A percentile compares a stretch with the other conserved stretches of the same genome.
phyloP scores from a whole-genome alignment of 306 rosid species.

The Quercus robur region DNA sequence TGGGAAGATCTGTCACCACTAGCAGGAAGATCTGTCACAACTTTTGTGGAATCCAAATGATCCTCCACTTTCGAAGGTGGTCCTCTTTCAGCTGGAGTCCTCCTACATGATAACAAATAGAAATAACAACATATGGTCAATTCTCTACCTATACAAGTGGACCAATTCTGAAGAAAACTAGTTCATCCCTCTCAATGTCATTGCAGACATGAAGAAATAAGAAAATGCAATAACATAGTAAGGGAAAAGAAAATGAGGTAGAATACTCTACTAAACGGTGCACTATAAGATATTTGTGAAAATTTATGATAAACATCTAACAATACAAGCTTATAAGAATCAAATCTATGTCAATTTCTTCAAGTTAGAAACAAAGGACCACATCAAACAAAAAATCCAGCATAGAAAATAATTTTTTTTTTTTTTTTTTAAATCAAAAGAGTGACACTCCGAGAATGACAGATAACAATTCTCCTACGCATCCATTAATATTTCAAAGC shows the following conservation, averaged over 20 bases:
- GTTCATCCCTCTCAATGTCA: background rate
- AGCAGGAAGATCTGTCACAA: no score
- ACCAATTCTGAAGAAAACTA: background rate
- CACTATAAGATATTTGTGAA: background rate
- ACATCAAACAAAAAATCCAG: background rate
- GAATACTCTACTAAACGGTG: background rate
- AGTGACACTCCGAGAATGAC: background rate
- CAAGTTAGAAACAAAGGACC: background rate
- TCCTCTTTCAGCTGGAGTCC: constrained; percentile 47
- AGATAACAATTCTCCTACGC: background rate
- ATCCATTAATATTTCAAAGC: background rate
- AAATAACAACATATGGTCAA: constrained; percentile 6
- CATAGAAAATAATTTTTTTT: background rate
- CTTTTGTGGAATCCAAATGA: constrained; percentile 19
- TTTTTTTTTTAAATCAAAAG: no score
- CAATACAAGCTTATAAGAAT: background rate
- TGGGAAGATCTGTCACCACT: no score
- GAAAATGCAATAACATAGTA: background rate
- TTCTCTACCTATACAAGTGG: constrained; percentile 1
- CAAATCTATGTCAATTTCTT: background rate
- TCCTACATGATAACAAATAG: constrained; percentile 36
- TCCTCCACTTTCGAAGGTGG: constrained; percentile 27
- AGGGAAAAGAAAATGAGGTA: background rate
- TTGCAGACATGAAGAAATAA: background rate
- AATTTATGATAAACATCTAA: background rate